Percentiles rank a stretch among this genome's conserved stretches.
These are phyloP conservation scores for Podospora pseudopauciseta DNA, from an alignment of 495 filamentous ascomycete genomes.

Conservation along the genomic window DNA sequence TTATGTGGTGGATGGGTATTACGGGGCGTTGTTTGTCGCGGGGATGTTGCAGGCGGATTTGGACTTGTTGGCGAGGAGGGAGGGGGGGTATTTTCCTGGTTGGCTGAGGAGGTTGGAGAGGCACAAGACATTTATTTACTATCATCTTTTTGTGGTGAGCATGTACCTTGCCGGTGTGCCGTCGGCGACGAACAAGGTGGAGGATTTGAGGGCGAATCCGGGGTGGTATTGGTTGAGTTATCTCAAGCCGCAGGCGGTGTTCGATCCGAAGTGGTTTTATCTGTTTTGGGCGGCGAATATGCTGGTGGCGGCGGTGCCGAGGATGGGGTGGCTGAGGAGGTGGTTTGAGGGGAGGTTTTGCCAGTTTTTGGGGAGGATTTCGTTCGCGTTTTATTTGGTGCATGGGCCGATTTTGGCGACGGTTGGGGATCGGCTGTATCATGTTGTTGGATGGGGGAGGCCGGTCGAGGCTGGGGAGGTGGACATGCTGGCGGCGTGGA, in stretches of 20 bases:
- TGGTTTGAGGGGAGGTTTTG: constrained; percentile 57
- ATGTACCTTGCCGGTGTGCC: constrained; percentile 49
- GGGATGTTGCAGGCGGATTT: constrained; percentile 51
- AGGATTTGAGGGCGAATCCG: constrained; percentile 34
- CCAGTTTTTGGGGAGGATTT: constrained; percentile 63
- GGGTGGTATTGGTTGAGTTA: constrained; percentile 48
- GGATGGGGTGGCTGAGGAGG: constrained; percentile 40
- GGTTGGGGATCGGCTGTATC: constrained; percentile 47
- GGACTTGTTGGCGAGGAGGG: constrained; percentile 39
- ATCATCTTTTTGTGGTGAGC: constrained; percentile 44
- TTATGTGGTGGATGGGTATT: constrained; percentile 49
- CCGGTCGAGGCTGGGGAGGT: background rate
- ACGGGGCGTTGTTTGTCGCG: constrained; percentile 44
- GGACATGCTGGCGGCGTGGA: constrained; percentile 43
- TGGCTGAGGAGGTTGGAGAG: constrained; percentile 39
- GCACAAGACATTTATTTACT: constrained; percentile 46
- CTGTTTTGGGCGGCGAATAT: constrained; percentile 51
- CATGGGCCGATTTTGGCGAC: constrained; percentile 56
- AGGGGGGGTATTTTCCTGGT: constrained; percentile 37
- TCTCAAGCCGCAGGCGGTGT: constrained; percentile 53
- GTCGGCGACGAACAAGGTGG: constrained; percentile 35
- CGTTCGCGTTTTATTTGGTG: constrained; percentile 64
- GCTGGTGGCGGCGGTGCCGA: constrained; percentile 51
- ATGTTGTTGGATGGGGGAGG: constrained; percentile 47
- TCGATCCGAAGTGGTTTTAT: constrained; percentile 49